Evolutionary conservation across 495 filamentous ascomycete species (phyloP).

Genomic region (Collariella sp.): DNA sequence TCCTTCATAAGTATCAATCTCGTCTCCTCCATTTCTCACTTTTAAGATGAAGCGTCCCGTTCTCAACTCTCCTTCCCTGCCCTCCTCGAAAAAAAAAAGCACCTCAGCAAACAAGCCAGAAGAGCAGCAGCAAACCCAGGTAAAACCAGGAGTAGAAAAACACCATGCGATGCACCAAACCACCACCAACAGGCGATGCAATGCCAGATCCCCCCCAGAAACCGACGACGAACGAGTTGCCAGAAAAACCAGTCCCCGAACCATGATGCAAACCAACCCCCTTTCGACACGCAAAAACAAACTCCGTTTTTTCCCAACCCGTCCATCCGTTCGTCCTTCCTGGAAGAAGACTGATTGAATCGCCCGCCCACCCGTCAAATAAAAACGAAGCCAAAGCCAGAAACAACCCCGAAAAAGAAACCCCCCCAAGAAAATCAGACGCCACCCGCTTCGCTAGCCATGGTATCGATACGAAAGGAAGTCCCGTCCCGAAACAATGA

Average conservation of each 20-base stretch:
- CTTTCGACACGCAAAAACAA: background rate
- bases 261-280: no score
- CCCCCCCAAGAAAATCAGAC: background rate
- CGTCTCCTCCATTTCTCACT: background rate
- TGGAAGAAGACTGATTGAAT: background rate
- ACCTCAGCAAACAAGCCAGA: background rate
- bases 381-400: background rate
- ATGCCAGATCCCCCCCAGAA: background rate
- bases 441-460: slow-evolving; percentile 6
- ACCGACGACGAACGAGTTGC: background rate
- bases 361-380: background rate
- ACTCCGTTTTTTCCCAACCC: background rate
- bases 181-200: background rate
- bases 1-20: no score
- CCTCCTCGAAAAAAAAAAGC: no score
- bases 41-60: no score
- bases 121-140: no score
- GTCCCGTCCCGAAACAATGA: slow-evolving; percentile 1
- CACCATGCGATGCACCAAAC: slow-evolving; percentile 1
- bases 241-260: background rate
- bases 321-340: no score
- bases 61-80: background rate
- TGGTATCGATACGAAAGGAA: slow-evolving; percentile 3
- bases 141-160: no score
- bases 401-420: background rate